Percentiles rank a stretch among this genome's conserved stretches.
Conservation (phyloP, 2,329 filamentous ascomycete genomes). For the Fusarium heterosporum region DNA sequence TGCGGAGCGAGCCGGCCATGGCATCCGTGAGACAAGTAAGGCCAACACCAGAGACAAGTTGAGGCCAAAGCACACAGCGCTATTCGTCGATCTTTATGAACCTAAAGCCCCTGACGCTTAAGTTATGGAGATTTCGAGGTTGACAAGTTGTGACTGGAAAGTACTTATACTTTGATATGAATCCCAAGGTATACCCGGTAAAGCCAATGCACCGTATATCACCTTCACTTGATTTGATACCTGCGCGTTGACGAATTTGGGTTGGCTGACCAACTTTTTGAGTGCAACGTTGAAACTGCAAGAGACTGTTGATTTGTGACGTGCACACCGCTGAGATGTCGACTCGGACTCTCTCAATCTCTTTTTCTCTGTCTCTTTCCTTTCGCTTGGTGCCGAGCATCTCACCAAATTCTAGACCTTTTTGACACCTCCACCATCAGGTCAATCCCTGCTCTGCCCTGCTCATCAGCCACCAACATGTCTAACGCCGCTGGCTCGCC, state of each 20-base stretch:
- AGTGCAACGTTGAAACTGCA: slow-evolving; percentile 22
- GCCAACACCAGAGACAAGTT: background rate
- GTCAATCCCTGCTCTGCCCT: slow-evolving; percentile 16
- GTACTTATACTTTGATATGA: background rate
- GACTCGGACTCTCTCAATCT: background rate
- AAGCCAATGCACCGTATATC: background rate
- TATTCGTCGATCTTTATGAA: slow-evolving; percentile 18
- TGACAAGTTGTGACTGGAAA: slow-evolving; percentile 4
- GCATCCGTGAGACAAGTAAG: background rate
- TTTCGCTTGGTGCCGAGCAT: slow-evolving; percentile 6
- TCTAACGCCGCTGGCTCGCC: slow-evolving; percentile 16
- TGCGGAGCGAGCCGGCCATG: slow-evolving; percentile 30
- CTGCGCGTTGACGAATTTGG: slow-evolving; percentile 20
- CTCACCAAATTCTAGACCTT: slow-evolving; percentile 27
- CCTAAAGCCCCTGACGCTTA: slow-evolving; percentile 10
- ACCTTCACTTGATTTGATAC: background rate
- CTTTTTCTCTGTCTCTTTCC: background rate
- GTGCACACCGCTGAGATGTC: slow-evolving; percentile 18
- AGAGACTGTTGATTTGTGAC: slow-evolving; percentile 13
- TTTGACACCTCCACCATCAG: slow-evolving; percentile 1
- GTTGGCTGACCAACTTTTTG: slow-evolving; percentile 3
- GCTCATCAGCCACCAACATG: slow-evolving; percentile 20
- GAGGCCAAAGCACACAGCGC: slow-evolving; percentile 5
- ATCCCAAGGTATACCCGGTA: background rate
- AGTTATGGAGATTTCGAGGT: background rate